Evolutionary conservation across 345 rosid genomes (phyloP), one percentile per base, ranked within the genome.

Genomic region (Brassica juncea): DNA sequence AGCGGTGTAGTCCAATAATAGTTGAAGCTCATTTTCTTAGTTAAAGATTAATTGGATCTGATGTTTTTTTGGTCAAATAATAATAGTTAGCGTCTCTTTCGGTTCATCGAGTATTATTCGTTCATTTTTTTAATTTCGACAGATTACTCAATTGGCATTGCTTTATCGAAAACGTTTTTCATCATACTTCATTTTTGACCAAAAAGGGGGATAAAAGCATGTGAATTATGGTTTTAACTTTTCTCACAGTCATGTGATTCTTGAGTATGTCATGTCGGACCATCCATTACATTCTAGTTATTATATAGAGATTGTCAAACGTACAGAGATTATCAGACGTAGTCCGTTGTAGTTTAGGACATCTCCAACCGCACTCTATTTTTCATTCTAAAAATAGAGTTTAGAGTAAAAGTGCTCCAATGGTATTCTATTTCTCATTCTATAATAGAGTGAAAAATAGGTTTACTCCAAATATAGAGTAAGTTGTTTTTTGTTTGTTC

Each of bases 111-210:
- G 7, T 44, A 72, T 44, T 67, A 73, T 47, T 58, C 63, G 10
- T 19, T 31, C 31, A 12, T 66, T 35, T 63, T 54, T 63, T 54
- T 15, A 44, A 37, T 39, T 27, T 55, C 34, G 65, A 63, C 71
- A 52, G 65, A 70, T 52, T 61, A 49, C 9, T 27, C 14, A 60
- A 71, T 71, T 28, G 21, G 32, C 16, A 32, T 69, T 70, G 49
- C 57, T 64, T 72, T 59, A 27, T 66, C 14, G 39, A 72, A 57
- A 78, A 78, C 77, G 62, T 30, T 78, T 57, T 30, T 66, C 72
- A 72, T 66, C 72, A 57, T 47, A 66, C n/a, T 66, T 72, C 10
- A 12, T 67, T 73, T 49, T 67, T 47, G 74, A 79, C 69, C 70
- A 59, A 68, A 73, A 79, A 66, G 62, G 62, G 7, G 6, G 37